phyloP scores from a whole-genome alignment of 805 yeast genomes.

The Pichia deserticola region DNA sequence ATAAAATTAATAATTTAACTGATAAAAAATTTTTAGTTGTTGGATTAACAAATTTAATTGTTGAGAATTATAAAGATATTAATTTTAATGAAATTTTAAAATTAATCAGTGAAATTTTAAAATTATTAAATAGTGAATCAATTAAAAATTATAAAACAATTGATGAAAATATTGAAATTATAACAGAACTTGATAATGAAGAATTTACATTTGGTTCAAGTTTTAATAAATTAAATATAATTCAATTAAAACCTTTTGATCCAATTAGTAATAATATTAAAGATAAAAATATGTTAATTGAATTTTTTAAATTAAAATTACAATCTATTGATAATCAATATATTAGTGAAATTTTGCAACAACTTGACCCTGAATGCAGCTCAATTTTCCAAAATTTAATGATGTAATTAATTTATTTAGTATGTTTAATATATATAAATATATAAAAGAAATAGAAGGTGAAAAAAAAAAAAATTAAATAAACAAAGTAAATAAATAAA shows the following conservation, averaged over 20 bases:
- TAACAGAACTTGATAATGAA: constrained; percentile 50
- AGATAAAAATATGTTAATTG: constrained; percentile 26
- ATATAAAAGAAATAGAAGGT: not conserved
- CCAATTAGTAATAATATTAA: constrained; percentile 51
- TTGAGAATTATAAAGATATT: constrained; percentile 30
- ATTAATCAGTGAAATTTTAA: constrained; percentile 38
- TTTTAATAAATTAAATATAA: constrained; percentile 64
- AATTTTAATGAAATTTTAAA: constrained; percentile 36
- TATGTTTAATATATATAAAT: not conserved
- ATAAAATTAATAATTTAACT: constrained; percentile 32
- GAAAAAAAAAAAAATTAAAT: too few species aligned
- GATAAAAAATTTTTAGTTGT: constrained; percentile 42
- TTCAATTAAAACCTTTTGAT: constrained; percentile 56
- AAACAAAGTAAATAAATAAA: too few species aligned
- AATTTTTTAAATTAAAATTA: constrained; percentile 25
- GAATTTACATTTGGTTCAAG: constrained; percentile 76
- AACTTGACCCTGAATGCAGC: constrained; percentile 6
- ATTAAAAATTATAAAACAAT: constrained; percentile 27
- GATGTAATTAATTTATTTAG: not conserved
- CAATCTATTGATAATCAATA: constrained; percentile 1
- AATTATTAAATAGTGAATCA: constrained; percentile 28
- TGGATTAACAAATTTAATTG: constrained; percentile 40
- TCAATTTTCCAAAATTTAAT: constrained; percentile 1
- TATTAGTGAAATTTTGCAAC: not conserved
- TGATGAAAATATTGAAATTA: constrained; percentile 39